These are phyloP conservation scores for Lasiosphaeriaceae sp. DNA, from an alignment of 495 filamentous ascomycete species.

Conservation along the genomic window DNA sequence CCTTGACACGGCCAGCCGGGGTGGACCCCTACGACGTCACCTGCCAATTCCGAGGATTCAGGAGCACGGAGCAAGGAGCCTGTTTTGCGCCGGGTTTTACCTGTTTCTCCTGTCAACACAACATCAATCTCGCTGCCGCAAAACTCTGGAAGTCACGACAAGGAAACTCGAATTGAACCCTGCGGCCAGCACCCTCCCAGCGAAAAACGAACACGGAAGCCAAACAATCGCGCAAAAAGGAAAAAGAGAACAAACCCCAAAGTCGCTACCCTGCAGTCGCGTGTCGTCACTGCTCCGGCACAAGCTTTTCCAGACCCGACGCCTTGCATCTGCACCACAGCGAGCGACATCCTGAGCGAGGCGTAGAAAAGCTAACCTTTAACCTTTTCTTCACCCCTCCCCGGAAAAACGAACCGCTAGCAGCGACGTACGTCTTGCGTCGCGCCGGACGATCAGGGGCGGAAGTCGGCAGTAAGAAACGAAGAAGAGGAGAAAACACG, in stretches of 20 bases:
- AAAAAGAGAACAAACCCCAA: neutral
- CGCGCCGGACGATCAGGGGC: no score
- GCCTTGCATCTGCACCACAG: neutral
- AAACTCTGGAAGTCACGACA: no score
- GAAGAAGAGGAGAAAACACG: no score
- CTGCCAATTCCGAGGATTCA: neutral
- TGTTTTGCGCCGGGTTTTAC: neutral
- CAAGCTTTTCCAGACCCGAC: neutral
- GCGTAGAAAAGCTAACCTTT: neutral
- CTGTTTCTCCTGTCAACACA: neutral
- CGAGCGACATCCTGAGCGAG: neutral
- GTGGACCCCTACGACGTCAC: neutral
- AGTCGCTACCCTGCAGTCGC: neutral
- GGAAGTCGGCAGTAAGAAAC: no score
- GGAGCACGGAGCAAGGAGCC: no score
- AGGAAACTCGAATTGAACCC: no score
- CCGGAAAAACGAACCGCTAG: no score
- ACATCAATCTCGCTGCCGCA: neutral
- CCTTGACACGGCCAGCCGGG: conserved; percentile 22
- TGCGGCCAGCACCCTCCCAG: no score
- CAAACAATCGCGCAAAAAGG: neutral
- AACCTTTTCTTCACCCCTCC: no score
- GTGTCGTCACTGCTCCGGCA: neutral
- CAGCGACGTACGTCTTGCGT: no score
- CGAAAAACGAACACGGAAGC: no score